Percentiles rank a stretch among this genome's conserved stretches.
Evolutionary conservation across 2,329 filamentous ascomycete species (phyloP).

Genomic region (Fusarium subglutinans): DNA sequence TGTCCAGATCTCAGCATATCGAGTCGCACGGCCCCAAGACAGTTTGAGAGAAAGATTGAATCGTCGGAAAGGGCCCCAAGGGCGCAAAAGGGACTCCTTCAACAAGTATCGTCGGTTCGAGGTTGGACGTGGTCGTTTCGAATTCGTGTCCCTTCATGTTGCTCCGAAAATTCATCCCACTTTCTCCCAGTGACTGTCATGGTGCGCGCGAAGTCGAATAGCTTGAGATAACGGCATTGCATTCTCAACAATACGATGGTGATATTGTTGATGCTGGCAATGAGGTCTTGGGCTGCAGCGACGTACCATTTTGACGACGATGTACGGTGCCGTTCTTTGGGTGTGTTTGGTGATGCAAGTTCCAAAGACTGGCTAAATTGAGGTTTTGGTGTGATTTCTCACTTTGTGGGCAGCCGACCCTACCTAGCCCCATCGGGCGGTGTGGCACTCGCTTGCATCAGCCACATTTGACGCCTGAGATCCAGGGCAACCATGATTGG

Average conservation of each 20-base stretch:
- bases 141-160: slow-evolving; percentile 29
- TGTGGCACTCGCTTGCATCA: slow-evolving; percentile 40
- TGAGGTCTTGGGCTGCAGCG: slow-evolving; percentile 34
- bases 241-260: slow-evolving; percentile 7
- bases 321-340: slow-evolving; percentile 54
- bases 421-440: slow-evolving; percentile 45
- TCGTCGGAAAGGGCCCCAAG: slow-evolving; percentile 1
- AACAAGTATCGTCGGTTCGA: slow-evolving; percentile 30
- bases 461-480: slow-evolving; percentile 42
- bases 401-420: slow-evolving; percentile 52
- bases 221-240: slow-evolving; percentile 19
- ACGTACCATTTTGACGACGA: slow-evolving; percentile 62
- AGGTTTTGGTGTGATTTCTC: slow-evolving; percentile 55
- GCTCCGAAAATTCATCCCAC: slow-evolving; percentile 42
- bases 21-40: slow-evolving; percentile 28
- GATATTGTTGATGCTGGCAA: slow-evolving; percentile 12
- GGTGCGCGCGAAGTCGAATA: slow-evolving; percentile 43
- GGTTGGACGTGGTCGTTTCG: slow-evolving; percentile 24
- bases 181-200: slow-evolving; percentile 45
- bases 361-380: slow-evolving; percentile 50
- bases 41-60: slow-evolving; percentile 25
- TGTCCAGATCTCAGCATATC: slow-evolving; percentile 13
- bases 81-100: not conserved
- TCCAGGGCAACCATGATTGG: slow-evolving; percentile 31
- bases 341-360: slow-evolving; percentile 55